A percentile compares a stretch with the other conserved stretches of the same genome.
Evolutionary conservation across 257 asterid genomes (phyloP).

Genomic region (Euphrasia confusa): DNA sequence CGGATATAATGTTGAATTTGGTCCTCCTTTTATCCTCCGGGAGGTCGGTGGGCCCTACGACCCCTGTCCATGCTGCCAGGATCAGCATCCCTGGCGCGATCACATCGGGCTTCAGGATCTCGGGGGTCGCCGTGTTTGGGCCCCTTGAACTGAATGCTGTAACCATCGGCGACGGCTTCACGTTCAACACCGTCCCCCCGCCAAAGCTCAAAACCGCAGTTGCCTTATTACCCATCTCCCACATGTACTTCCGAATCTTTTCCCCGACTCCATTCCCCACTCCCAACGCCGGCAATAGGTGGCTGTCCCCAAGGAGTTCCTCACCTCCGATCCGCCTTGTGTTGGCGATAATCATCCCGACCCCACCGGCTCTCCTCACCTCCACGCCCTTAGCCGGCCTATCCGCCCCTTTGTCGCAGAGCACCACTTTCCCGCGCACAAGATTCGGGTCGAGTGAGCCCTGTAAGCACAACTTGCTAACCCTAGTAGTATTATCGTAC

Average conservation of each 20-base stretch:
- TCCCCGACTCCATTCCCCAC: neutral
- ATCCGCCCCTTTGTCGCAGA: neutral
- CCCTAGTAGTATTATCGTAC: neutral
- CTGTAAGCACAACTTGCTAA: neutral
- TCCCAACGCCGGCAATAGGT: neutral
- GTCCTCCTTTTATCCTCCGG: neutral
- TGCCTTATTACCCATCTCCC: neutral
- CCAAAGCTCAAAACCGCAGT: neutral
- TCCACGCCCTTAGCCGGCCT: neutral
- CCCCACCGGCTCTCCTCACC: neutral
- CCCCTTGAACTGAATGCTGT: neutral
- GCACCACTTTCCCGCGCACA: neutral
- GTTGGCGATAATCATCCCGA: neutral
- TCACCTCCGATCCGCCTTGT: neutral
- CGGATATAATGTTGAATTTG: neutral
- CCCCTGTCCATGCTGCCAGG: neutral
- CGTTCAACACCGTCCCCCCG: neutral
- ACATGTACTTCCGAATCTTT: neutral
- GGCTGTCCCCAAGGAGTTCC: neutral
- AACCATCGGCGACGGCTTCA: neutral
- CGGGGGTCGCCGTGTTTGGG: neutral
- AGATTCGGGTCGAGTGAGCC: neutral
- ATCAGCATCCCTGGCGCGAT: neutral
- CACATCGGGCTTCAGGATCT: neutral
- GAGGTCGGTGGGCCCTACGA: neutral